Evolutionary conservation across 495 filamentous ascomycete genomes (phyloP).

Genomic region (Penicillium lividum): DNA sequence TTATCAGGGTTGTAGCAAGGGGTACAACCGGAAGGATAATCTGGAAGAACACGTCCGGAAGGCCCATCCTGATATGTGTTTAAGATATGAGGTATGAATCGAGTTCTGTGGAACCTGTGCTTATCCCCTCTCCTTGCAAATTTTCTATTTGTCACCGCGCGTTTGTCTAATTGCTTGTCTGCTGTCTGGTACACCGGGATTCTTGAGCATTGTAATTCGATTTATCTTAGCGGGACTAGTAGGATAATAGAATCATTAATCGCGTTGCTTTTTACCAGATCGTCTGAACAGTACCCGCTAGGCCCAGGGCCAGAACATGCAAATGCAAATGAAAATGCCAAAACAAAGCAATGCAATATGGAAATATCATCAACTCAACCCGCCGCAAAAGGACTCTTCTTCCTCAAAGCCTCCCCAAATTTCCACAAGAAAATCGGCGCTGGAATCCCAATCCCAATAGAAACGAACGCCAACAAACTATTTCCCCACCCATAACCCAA

Average conservation of each 20-base stretch:
- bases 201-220: background rate
- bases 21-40: constrained; percentile 1
- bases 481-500: constrained; percentile 67
- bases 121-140: background rate
- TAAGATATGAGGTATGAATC: background rate
- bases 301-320: background rate
- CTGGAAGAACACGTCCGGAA: constrained; percentile 1
- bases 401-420: constrained; percentile 56
- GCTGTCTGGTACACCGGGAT: background rate
- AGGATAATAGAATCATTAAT: background rate
- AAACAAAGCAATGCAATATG: background rate
- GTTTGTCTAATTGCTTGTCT: background rate
- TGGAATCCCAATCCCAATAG: constrained; percentile 55
- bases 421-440: constrained; percentile 64
- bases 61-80: background rate
- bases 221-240: background rate
- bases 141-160: background rate
- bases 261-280: background rate
- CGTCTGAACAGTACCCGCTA: background rate
- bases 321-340: background rate
- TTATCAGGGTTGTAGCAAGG: background rate
- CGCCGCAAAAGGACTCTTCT: constrained; percentile 67
- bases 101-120: background rate
- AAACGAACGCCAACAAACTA: constrained; percentile 57
- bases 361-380: constrained; percentile 31